Evolutionary conservation across 2,329 filamentous ascomycete species (phyloP), one percentile per base, ranked within the genome.

Genomic region (Aspergillus sp.): DNA sequence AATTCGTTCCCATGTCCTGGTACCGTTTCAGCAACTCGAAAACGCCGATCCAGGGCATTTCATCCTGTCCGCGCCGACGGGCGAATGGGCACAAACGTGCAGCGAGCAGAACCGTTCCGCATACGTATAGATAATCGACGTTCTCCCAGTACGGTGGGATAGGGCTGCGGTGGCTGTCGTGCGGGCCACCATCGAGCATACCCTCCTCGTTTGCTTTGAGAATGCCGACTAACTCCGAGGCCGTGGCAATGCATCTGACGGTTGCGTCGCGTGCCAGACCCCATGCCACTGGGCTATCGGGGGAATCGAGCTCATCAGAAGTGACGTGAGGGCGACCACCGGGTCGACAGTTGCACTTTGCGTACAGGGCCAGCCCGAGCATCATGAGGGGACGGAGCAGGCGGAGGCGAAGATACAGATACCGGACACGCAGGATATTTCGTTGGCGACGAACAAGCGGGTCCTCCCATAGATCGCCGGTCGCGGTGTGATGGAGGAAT

Each of bases 381-480:
- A 50, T 49, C 11, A 58, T 17, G 4, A 58, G n/a, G 0, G 57
- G 55, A 14, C 57, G 46, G 36, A 56, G 51, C 2, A 59, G 49
- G 35, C 57, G 59, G 13, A 66, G 49, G 11, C 60, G 56, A 38
- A 65, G 48, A 35, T 62, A 57, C 13, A 65, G 52, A 46, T 60
- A 65, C 20, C 61, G 60, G 14, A 58, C 52, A 7, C 59, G 61
- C n/a, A 65, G 55, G 16, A 61, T 56, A 41, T 60, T 61, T 30
- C 58, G 59, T 35, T 65, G 63, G 10, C 61, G 58, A 22, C 36
- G 53, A 16, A 61, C 58, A 19, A 66, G 56, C 0, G 57, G 50
- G 22, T 63, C 53, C 6, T 58, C 50, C 3, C 52, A 30, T 2
- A 38, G 17, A 11, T 24, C 36, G 7, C 17, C 32, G 5, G 30